These are phyloP conservation scores for Teunomyces panamensis DNA, from an alignment of 805 yeast species.

Conservation along the genomic window DNA sequence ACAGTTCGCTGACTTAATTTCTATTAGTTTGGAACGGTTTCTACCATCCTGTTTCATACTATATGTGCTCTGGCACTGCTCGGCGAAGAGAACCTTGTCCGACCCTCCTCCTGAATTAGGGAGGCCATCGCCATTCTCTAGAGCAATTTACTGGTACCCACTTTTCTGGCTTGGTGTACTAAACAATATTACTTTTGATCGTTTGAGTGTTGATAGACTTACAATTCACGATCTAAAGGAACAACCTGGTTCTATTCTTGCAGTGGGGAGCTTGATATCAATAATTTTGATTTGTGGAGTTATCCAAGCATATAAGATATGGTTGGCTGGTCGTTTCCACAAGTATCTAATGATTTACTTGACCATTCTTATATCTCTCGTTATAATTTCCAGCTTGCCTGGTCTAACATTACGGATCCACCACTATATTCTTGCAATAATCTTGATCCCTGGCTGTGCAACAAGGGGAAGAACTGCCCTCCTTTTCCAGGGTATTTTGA, in stretches of 20 bases:
- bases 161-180: conserved; percentile 80
- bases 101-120: conserved; percentile 7
- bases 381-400: conserved; percentile 50
- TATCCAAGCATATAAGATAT: conserved; percentile 73
- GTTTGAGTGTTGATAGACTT: conserved; percentile 83
- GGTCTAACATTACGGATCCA: conserved; percentile 76
- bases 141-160: conserved; percentile 67
- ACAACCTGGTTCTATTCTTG: conserved; percentile 73
- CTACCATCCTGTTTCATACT: conserved; percentile 72
- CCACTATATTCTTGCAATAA: conserved; percentile 71
- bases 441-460: conserved; percentile 80
- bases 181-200: conserved; percentile 84
- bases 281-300: conserved; percentile 51
- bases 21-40: conserved; percentile 69
- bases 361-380: conserved; percentile 40
- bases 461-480: conserved; percentile 70
- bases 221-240: conserved; percentile 66
- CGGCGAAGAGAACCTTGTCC: conserved; percentile 49
- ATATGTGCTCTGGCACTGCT: conserved; percentile 63
- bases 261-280: conserved; percentile 51
- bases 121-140: conserved; percentile 36
- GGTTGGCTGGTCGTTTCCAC: conserved; percentile 72
- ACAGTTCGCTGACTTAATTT: conserved; percentile 57
- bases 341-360: conserved; percentile 57
- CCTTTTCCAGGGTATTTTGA: conserved; percentile 76